Evolutionary conservation across 2,329 filamentous ascomycete genomes (phyloP), one percentile per base, ranked within the genome.

Genomic region (Ophiocordyceps camponoti-leonardi): DNA sequence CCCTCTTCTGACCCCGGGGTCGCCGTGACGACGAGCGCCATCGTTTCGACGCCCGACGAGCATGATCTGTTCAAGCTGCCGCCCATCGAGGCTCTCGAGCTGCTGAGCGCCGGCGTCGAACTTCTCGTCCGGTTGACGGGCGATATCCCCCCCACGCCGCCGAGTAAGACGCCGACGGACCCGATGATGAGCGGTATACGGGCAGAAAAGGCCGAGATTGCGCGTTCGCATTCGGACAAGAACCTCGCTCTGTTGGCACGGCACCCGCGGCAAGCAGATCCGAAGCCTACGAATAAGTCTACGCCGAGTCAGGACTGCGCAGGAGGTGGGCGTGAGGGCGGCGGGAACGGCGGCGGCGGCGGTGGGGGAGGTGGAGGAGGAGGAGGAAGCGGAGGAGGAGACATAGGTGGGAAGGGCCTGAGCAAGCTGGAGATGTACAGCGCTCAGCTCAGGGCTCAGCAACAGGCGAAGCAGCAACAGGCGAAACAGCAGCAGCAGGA

Each of bases 81-180:
- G 1, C 78, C 86, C 4, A 69, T 81, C 44, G 79, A 79, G 2
- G 88, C 88, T 6, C 73, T 96, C 56, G 83, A 81, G 56, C 68
- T 94, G 50, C 73, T 96, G n/a, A 80, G 80, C 52, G 71, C 77
- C 37, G 77, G 77, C 47, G 68, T 87, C 49, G 82, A 87, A 54
- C 71, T 77, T 4, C 70, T 92, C 44, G 81, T 86, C 26, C 73
- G 74, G 50, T 69, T 81, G 48, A 85, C 82, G 2, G 83, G 84
- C 56, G 85, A 94, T 56, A 70, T 92, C 13, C 85, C 84, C 20
- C 83, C 82, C 16, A 92, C 81, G n/a, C 84, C 82, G 46, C 81
- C 83, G 6, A 73, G 80, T 2, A 72, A 71, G 45, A 72, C 71
- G 22, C 75, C 76, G 0, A 72, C 71, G 2, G 73, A 79, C n/a